Evolutionary conservation across 148 eudicot species (phyloP).

Genomic region (Cornus kousa): DNA sequence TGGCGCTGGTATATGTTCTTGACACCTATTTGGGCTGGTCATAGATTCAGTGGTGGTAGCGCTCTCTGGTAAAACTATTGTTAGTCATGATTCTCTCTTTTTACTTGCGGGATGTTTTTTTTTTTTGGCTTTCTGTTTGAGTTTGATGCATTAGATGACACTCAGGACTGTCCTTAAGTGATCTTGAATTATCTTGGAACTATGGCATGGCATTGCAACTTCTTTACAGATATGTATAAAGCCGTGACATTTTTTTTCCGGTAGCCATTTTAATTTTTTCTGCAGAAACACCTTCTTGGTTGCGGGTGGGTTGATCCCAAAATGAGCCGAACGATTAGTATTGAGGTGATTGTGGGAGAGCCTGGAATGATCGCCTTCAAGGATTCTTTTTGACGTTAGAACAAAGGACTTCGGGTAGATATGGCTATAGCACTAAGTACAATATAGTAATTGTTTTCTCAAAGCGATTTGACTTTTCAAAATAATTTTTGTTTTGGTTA

Average conservation of each 20-base stretch:
- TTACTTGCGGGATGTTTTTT: background rate
- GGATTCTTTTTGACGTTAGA: too few species aligned
- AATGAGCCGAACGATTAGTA: too few species aligned
- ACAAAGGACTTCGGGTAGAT: too few species aligned
- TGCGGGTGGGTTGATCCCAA: too few species aligned
- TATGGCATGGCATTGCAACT: background rate
- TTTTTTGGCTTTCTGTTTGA: background rate
- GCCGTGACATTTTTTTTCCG: background rate
- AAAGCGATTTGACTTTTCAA: too few species aligned
- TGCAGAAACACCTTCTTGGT: background rate
- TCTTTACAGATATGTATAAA: background rate
- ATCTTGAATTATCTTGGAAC: background rate
- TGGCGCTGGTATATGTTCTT: constrained; percentile 43
- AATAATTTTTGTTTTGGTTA: too few species aligned
- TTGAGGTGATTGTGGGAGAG: too few species aligned
- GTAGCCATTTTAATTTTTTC: background rate
- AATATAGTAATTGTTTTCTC: too few species aligned
- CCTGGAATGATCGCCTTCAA: too few species aligned
- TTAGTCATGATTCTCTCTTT: background rate
- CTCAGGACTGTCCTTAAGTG: background rate
- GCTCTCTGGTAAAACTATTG: background rate
- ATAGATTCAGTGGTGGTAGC: background rate
- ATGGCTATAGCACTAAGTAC: too few species aligned
- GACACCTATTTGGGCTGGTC: constrained; percentile 24
- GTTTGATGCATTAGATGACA: background rate